Evolutionary conservation across 2,329 filamentous ascomycete genomes (phyloP).

Genomic region (Fusarium albidum): DNA sequence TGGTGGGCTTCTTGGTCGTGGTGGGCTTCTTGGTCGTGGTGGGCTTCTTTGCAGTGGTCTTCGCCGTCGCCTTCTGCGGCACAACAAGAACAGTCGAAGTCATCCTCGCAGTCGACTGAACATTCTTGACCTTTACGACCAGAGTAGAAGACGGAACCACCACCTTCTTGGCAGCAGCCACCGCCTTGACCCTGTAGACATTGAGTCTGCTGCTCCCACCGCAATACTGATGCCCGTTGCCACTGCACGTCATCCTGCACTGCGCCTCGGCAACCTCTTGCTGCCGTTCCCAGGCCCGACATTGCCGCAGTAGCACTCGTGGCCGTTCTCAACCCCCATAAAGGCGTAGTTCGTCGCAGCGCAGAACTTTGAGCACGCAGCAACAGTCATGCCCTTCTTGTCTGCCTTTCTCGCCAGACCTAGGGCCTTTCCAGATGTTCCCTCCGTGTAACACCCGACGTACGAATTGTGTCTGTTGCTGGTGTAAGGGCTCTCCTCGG

Average conservation of each 20-base stretch:
- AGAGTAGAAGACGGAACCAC: not conserved
- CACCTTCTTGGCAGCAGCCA: too few relatives aligned
- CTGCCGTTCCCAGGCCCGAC: slow-evolving; percentile 25
- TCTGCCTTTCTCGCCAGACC: slow-evolving; percentile 18
- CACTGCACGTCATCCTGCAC: slow-evolving; percentile 26
- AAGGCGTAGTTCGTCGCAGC: slow-evolving; percentile 20
- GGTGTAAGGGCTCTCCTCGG: not conserved
- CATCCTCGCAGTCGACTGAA: too few relatives aligned
- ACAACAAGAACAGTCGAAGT: too few relatives aligned
- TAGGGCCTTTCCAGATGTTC: slow-evolving; percentile 11
- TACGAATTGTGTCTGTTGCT: slow-evolving; percentile 11
- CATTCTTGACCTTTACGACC: not conserved
- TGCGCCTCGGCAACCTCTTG: slow-evolving; percentile 12
- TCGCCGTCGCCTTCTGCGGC: not conserved
- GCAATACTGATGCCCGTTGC: slow-evolving; percentile 24
- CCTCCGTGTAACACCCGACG: slow-evolving; percentile 34
- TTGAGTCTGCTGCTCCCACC: slow-evolving; percentile 24
- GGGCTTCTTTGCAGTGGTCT: too few relatives aligned
- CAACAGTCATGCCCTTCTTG: slow-evolving; percentile 23
- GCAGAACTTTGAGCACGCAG: slow-evolving; percentile 26
- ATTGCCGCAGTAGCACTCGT: slow-evolving; percentile 32
- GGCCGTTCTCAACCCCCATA: slow-evolving; percentile 28
- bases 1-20: too few relatives aligned
- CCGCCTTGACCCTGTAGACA: slow-evolving; percentile 25
- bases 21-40: not conserved